Evolutionary conservation across 176 grass and related monocot species (phyloP).

Genomic region (Pontederia crassipes): DNA sequence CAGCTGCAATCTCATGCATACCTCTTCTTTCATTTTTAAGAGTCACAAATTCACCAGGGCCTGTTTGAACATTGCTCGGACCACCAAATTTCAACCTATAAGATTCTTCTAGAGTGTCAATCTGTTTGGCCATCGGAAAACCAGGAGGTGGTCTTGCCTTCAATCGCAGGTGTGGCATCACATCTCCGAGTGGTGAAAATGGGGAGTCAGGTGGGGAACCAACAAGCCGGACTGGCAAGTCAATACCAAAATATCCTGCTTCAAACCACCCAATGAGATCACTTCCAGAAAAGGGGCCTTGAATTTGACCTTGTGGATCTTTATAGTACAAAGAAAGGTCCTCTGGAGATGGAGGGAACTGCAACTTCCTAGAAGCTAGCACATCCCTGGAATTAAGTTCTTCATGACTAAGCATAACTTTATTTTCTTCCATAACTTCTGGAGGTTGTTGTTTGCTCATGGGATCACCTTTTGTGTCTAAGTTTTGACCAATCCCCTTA

Average conservation of each 20-base stretch:
- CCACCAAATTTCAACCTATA: conserved; percentile 38
- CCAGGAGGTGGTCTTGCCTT: conserved; percentile 92
- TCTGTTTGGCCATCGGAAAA: conserved; percentile 47
- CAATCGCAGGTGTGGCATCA: conserved; percentile 86
- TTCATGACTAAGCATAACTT: no score
- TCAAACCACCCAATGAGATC: conserved; percentile 96
- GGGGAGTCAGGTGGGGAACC: conserved; percentile 56
- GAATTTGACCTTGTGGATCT: conserved; percentile 86
- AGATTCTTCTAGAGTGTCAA: conserved; percentile 28
- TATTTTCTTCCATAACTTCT: conserved; percentile 33
- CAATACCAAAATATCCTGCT: conserved; percentile 90
- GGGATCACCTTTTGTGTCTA: conserved; percentile 18
- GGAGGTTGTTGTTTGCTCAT: conserved; percentile 33
- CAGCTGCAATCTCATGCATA: conserved; percentile 39
- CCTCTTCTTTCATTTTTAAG: conserved; percentile 29
- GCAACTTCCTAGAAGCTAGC: conserved; percentile 18
- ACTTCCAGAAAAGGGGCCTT: conserved; percentile 92
- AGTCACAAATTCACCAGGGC: conserved; percentile 36
- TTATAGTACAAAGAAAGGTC: conserved; percentile 80
- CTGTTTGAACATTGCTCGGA: conserved; percentile 32
- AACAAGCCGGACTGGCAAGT: conserved; percentile 64
- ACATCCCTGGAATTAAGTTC: conserved; percentile 20
- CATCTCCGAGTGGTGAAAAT: conserved; percentile 88
- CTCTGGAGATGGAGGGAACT: conserved; percentile 57
- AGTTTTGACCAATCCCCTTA: background rate